Evolutionary conservation across 352 stramenopile genomes (phyloP).

Genomic region (Blastocystis sp.): DNA sequence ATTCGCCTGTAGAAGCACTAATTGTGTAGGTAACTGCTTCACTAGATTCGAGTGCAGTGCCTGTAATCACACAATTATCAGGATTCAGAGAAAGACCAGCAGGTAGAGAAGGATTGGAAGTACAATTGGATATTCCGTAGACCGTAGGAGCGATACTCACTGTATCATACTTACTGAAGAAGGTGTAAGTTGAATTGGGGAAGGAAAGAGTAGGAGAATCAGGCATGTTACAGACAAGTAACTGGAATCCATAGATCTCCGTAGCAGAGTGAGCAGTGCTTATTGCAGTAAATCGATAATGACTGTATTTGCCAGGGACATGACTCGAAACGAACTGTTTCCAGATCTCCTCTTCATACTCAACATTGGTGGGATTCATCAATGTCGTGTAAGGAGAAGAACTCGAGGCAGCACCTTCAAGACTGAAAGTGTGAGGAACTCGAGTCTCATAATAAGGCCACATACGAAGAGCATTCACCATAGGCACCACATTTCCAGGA

Average conservation of each 20-base stretch:
- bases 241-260: background rate
- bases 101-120: background rate
- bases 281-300: background rate
- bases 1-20: background rate
- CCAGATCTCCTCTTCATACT: background rate
- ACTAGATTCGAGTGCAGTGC: background rate
- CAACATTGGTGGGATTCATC: background rate
- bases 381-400: background rate
- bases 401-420: background rate
- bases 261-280: background rate
- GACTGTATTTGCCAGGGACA: background rate
- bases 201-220: background rate
- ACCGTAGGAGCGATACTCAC: background rate
- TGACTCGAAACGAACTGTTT: background rate
- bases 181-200: background rate
- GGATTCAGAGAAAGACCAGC: background rate
- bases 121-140: background rate
- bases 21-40: background rate
- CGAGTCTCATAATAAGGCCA: background rate
- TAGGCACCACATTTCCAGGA: background rate
- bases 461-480: background rate
- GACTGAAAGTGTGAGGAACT: background rate
- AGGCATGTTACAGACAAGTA: background rate
- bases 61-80: background rate
- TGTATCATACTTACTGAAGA: background rate